Percentiles rank a stretch among this genome's conserved stretches.
Conservation (phyloP, 2,329 filamentous ascomycete species). For the Cladophialophora psammophila region DNA sequence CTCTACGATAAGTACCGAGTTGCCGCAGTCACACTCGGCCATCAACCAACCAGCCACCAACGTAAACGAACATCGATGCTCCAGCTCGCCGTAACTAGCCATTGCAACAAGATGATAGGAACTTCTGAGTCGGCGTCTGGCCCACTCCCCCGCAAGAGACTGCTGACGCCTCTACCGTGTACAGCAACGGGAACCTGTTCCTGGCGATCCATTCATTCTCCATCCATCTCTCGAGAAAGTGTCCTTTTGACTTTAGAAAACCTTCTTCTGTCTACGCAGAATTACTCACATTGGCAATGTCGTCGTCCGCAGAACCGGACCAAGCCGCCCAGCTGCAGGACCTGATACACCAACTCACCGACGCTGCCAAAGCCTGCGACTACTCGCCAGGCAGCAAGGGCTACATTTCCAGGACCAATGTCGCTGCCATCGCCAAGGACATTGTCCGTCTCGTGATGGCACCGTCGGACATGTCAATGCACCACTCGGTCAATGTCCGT, state of each 20-base stretch:
- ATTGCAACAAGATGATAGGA: background rate
- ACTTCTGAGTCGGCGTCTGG: background rate
- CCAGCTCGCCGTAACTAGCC: background rate
- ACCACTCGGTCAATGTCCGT: slow-evolving; percentile 26
- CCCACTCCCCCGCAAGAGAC: background rate
- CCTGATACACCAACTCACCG: slow-evolving; percentile 18
- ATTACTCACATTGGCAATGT: background rate
- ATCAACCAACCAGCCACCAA: background rate
- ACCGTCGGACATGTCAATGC: slow-evolving; percentile 25
- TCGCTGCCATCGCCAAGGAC: slow-evolving; percentile 26
- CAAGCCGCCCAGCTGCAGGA: slow-evolving; percentile 15
- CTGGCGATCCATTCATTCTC: background rate
- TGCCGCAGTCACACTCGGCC: background rate
- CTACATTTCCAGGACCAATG: slow-evolving; percentile 19
- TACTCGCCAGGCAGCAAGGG: slow-evolving; percentile 14
- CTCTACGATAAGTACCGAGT: background rate
- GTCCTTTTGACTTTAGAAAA: background rate
- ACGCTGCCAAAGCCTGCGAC: slow-evolving; percentile 22
- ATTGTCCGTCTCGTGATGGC: slow-evolving; percentile 28
- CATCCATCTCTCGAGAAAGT: background rate
- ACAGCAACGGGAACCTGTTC: background rate
- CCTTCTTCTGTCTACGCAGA: background rate
- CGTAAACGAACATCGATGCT: background rate
- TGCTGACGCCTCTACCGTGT: background rate
- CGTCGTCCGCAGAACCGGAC: background rate